Evolutionary conservation across 257 asterid genomes (phyloP).

Genomic region (Perilla frutescens): DNA sequence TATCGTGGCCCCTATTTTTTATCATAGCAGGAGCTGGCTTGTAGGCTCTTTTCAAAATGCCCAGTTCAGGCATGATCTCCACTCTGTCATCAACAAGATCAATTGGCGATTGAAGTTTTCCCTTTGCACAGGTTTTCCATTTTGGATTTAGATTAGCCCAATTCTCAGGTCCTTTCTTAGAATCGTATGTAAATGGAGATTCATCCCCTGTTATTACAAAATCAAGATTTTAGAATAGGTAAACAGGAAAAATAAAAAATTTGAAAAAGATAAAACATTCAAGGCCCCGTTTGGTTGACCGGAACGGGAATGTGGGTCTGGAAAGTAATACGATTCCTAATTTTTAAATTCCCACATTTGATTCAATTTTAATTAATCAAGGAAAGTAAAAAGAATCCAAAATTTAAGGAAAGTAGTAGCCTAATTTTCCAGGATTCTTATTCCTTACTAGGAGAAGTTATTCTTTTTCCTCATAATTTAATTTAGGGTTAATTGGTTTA

Average conservation of each 20-base stretch:
- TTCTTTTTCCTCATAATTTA: no score
- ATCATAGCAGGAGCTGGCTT: slow-evolving; percentile 58
- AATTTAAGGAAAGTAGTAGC: no score
- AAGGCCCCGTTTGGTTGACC: no score
- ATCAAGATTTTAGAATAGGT: not conserved
- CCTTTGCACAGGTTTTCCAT: slow-evolving; percentile 58
- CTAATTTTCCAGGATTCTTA: no score
- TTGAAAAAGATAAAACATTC: not conserved
- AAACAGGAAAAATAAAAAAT: not conserved
- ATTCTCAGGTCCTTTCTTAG: slow-evolving; percentile 55
- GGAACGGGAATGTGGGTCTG: no score
- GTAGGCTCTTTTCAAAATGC: slow-evolving; percentile 45
- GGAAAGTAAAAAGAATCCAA: no score
- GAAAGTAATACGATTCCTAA: no score
- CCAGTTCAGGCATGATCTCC: slow-evolving; percentile 26
- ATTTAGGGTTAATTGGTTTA: no score
- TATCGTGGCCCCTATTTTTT: slow-evolving; percentile 71
- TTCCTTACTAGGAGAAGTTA: no score
- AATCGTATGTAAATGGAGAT: slow-evolving; percentile 43
- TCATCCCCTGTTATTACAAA: slow-evolving; percentile 50
- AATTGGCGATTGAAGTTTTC: slow-evolving; percentile 72
- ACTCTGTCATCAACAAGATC: slow-evolving; percentile 47
- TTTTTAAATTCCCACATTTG: no score
- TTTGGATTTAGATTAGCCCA: slow-evolving; percentile 55
- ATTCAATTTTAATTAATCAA: no score